These are phyloP conservation scores for Candida yuanshanica DNA, from an alignment of 805 yeast genomes.

Conservation along the genomic window DNA sequence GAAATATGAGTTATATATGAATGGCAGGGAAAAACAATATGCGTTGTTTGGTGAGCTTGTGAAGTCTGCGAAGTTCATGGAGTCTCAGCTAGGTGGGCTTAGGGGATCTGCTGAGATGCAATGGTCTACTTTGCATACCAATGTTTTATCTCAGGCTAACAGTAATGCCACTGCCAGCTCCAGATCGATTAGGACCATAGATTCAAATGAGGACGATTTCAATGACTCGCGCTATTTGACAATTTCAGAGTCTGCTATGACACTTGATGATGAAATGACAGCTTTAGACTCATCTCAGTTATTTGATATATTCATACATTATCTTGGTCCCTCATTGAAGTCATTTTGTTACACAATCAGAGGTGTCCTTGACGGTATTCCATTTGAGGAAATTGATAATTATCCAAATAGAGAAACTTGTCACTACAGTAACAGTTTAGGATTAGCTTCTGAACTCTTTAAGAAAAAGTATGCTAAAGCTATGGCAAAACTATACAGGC, in stretches of 20 bases:
- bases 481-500: constrained; percentile 48
- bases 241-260: constrained; percentile 7
- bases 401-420: constrained; percentile 34
- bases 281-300: constrained; percentile 33
- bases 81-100: constrained; percentile 60
- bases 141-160: neutral
- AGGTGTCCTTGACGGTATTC: constrained; percentile 53
- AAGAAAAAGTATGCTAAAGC: constrained; percentile 52
- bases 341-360: constrained; percentile 59
- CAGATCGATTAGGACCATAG: constrained; percentile 5
- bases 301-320: constrained; percentile 59
- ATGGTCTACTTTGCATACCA: constrained; percentile 42
- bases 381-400: constrained; percentile 39
- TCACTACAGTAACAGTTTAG: constrained; percentile 42
- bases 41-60: constrained; percentile 40
- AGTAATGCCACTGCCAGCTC: neutral
- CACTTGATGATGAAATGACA: constrained; percentile 10
- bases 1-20: constrained; percentile 48
- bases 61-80: constrained; percentile 43
- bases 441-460: constrained; percentile 48
- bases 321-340: constrained; percentile 68
- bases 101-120: constrained; percentile 65
- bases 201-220: constrained; percentile 1
- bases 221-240: neutral
- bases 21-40: constrained; percentile 55